A percentile compares a stretch with the other conserved stretches of the same genome.
Evolutionary conservation across 805 yeast species (phyloP).

Genomic region (Wickerhamiella lipophila): DNA sequence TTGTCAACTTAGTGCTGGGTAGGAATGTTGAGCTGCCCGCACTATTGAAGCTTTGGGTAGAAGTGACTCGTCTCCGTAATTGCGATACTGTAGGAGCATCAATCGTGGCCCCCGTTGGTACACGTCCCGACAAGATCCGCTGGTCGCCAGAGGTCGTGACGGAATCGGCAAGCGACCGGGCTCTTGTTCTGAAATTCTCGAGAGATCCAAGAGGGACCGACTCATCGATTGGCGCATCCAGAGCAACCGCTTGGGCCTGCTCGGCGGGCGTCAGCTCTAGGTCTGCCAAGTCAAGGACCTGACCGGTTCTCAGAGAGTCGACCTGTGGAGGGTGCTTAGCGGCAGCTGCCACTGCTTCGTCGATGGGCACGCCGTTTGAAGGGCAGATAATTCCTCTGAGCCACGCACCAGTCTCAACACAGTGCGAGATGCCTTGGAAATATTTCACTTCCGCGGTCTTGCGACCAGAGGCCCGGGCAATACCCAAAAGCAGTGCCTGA

Average conservation of each 20-base stretch:
- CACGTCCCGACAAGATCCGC: slow-evolving; percentile 8
- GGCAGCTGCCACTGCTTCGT: slow-evolving; percentile 13
- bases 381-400: slow-evolving; percentile 22
- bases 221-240: slow-evolving; percentile 15
- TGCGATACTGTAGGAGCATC: slow-evolving; percentile 12
- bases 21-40: not conserved
- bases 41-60: not conserved
- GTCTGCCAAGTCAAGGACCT: not conserved
- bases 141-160: slow-evolving; percentile 13
- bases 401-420: slow-evolving; percentile 17
- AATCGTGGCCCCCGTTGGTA: not conserved
- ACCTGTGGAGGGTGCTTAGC: slow-evolving; percentile 8
- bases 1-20: slow-evolving; percentile 2
- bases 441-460: slow-evolving; percentile 12
- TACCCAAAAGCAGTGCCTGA: slow-evolving; percentile 16
- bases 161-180: slow-evolving; percentile 10
- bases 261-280: slow-evolving; percentile 14
- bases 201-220: slow-evolving; percentile 13
- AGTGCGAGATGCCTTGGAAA: slow-evolving; percentile 12
- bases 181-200: slow-evolving; percentile 12
- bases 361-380: slow-evolving; percentile 8
- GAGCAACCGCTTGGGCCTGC: slow-evolving; percentile 10
- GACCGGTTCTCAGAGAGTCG: not conserved
- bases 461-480: slow-evolving; percentile 9
- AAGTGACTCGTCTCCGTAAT: slow-evolving; percentile 8